Evolutionary conservation across 352 stramenopile genomes (phyloP), one percentile per base, ranked within the genome.

Genomic region (Phytopythium vexans): DNA sequence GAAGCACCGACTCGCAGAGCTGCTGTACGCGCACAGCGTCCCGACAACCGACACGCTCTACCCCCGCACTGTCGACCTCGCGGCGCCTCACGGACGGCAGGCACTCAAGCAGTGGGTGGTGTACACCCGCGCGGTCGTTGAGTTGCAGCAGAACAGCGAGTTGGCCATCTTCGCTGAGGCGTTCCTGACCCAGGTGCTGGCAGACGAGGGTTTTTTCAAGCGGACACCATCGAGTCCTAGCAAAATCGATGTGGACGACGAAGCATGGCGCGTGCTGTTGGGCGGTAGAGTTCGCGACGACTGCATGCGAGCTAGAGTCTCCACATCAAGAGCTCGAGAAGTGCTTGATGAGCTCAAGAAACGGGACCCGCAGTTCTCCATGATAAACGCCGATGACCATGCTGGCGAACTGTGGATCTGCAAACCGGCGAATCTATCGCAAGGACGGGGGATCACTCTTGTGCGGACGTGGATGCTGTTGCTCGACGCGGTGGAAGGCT

Each of bases 401-500:
- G n/a, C 81, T 74, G 49, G 34, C 46, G 41, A 14, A 3, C 65
- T 91, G 34, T 93, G 82, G 82, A 93, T 93, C 43, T 89, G 71
- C 58, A 93, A 93, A 33, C 82, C 82, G 16, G 73, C 80, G 9
- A 86, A 87, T 35, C 54, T 91, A 12, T 93, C 82, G 0, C 82
- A 89, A 60, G 82, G 82, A 1, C 70, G 82, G 52, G 82, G 80
- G 0, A 91, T 93, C 40, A 55, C 77, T 32, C 39, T 93, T 32
- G 58, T 82, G 8, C 72, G 41, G 1, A 47, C 16, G 21, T 16
- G 2, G 41, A 34, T 15, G 21, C 27, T 15, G 41, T 27, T 11
- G 27, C 21, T 12, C 31, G 12, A 8, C 31, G 32, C 32, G 8
- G 12, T 33, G n/a, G 14, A 32, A 12, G 4, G 31, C 31, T 14